A percentile compares a stretch with the other conserved stretches of the same genome.
These are phyloP conservation scores for Mucor ambiguus DNA, from an alignment of 371 early-diverging fungal species.

Conservation along the genomic window DNA sequence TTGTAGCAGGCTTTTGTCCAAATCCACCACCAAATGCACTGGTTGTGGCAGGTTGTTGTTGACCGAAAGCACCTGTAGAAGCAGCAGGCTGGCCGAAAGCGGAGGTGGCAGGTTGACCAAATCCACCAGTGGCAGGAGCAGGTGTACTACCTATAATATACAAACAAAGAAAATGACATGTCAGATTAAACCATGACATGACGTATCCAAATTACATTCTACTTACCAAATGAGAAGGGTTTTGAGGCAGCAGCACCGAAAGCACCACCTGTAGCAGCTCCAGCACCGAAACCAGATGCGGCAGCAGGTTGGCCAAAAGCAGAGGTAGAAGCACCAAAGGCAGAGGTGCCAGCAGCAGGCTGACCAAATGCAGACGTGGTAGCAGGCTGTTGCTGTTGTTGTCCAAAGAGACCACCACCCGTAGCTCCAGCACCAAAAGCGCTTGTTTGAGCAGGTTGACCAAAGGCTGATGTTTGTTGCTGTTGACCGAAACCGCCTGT, in stretches of 20 bases:
- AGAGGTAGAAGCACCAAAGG: constrained; percentile 34
- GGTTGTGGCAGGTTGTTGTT: constrained; percentile 34
- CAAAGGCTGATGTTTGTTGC: constrained; percentile 43
- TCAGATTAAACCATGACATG: background rate
- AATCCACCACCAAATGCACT: constrained; percentile 35
- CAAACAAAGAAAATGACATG: background rate
- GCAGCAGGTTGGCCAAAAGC: constrained; percentile 52
- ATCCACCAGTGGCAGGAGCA: constrained; percentile 42
- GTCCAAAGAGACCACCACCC: constrained; percentile 20
- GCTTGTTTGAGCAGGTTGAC: constrained; percentile 37
- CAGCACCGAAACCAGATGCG: constrained; percentile 30
- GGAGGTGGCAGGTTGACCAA: constrained; percentile 23
- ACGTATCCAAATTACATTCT: background rate
- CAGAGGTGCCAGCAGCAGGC: constrained; percentile 24
- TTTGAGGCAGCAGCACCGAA: constrained; percentile 38
- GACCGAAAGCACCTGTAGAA: constrained; percentile 37
- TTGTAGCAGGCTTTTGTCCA: constrained; percentile 36
- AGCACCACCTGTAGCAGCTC: constrained; percentile 26
- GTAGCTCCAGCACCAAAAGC: constrained; percentile 34
- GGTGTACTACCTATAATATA: constrained; percentile 18
- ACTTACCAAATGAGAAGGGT: constrained; percentile 43
- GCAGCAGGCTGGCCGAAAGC: constrained; percentile 41
- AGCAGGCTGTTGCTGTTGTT: constrained; percentile 26
- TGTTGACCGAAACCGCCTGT: constrained; percentile 24
- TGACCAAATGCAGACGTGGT: constrained; percentile 42